phyloP scores from a whole-genome alignment of 495 filamentous ascomycete species.

The Penicillium flavigenum region DNA sequence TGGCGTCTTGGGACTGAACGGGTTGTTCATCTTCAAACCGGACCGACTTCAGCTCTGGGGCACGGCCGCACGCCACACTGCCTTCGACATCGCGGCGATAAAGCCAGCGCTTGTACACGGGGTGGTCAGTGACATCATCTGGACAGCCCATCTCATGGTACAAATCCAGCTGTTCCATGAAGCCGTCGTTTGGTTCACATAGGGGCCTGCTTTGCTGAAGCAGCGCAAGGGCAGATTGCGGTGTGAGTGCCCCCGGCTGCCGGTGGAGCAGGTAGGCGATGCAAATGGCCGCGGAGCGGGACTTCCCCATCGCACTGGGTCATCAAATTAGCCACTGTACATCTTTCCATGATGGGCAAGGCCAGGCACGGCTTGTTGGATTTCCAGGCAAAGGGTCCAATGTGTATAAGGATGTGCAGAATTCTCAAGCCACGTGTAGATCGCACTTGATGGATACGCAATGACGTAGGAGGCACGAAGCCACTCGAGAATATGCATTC shows the following conservation, averaged over 20 bases:
- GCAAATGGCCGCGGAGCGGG: constrained; percentile 79
- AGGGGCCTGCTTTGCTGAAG: constrained; percentile 66
- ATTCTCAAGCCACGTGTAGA: constrained; percentile 21
- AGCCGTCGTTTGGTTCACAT: constrained; percentile 83
- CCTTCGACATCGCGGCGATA: constrained; percentile 76
- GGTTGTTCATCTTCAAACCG: constrained; percentile 79
- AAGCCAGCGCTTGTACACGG: constrained; percentile 84
- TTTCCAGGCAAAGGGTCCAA: constrained; percentile 10
- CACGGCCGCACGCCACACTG: constrained; percentile 66
- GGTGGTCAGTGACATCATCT: constrained; percentile 62
- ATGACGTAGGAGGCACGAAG: constrained; percentile 23
- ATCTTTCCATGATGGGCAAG: constrained; percentile 2
- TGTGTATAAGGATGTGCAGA: constrained; percentile 5
- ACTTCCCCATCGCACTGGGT: constrained; percentile 91
- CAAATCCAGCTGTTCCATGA: constrained; percentile 82
- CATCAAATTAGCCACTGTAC: constrained; percentile 25
- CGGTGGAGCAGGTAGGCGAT: constrained; percentile 81
- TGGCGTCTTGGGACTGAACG: constrained; percentile 16
- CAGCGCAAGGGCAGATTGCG: constrained; percentile 57
- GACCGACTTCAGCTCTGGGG: constrained; percentile 69
- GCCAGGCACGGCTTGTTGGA: background rate
- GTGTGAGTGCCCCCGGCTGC: constrained; percentile 51
- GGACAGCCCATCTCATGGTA: constrained; percentile 84
- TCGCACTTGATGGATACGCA: constrained; percentile 17
- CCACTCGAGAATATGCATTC: constrained; percentile 4